A percentile compares a stretch with the other conserved stretches of the same genome.
Conservation (phyloP, 371 early-diverging fungal species). For the Haplosporangium sp. region DNA sequence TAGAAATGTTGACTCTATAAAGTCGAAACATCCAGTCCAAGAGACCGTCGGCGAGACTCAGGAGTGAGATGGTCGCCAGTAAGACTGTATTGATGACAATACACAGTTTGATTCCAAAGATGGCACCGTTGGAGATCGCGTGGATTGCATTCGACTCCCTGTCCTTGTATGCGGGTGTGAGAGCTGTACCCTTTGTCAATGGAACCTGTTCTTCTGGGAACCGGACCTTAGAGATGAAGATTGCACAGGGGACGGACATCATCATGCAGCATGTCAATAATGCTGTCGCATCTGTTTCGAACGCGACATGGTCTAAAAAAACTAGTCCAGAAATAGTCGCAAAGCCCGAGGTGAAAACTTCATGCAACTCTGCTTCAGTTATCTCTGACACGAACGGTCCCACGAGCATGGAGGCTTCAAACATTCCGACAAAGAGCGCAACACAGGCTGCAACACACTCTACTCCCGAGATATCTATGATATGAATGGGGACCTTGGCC, state of each 20-base stretch:
- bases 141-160: constrained; percentile 83
- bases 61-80: constrained; percentile 77
- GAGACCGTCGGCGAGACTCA: constrained; percentile 72
- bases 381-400: constrained; percentile 82
- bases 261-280: constrained; percentile 87
- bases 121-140: constrained; percentile 87
- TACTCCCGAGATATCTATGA: constrained; percentile 84
- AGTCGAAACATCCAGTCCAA: constrained; percentile 81
- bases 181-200: constrained; percentile 71
- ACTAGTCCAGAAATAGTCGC: constrained; percentile 91
- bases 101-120: constrained; percentile 78
- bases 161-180: constrained; percentile 66
- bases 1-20: constrained; percentile 70
- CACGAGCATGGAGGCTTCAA: constrained; percentile 85
- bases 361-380: constrained; percentile 88
- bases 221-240: constrained; percentile 86
- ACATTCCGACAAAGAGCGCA: constrained; percentile 83
- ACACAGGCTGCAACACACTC: constrained; percentile 90
- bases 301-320: constrained; percentile 72
- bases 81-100: constrained; percentile 80
- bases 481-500: constrained; percentile 71
- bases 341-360: constrained; percentile 90
- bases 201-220: constrained; percentile 86
- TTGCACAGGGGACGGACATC: constrained; percentile 92
- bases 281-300: constrained; percentile 72